Percentiles rank a stretch among this genome's conserved stretches.
Conservation (phyloP, 345 rosid species). For the Citrus maxima region DNA sequence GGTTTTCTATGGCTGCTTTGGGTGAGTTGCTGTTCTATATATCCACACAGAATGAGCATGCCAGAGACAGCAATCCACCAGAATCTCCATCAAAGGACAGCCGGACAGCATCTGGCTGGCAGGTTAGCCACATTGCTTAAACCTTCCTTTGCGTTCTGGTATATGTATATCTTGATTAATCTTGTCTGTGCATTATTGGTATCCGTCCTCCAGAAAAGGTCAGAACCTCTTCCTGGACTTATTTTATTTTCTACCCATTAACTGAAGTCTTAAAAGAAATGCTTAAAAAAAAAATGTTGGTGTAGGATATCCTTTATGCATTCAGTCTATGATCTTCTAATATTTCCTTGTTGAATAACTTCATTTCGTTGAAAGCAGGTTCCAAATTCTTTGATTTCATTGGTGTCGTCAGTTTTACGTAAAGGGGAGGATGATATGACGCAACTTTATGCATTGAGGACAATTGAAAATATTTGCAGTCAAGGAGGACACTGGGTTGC, state of each 20-base stretch:
- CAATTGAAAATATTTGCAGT: slow-evolving; percentile 92
- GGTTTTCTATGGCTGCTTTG: slow-evolving; percentile 96
- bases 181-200: neutral
- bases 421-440: slow-evolving; percentile 97
- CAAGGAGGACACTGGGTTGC: slow-evolving; percentile 88
- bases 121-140: slow-evolving; percentile 51
- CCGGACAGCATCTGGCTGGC: slow-evolving; percentile 73
- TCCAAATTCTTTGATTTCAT: slow-evolving; percentile 87
- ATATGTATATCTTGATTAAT: neutral
- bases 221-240: neutral
- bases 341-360: neutral
- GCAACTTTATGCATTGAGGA: slow-evolving; percentile 93
- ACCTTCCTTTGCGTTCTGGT: slow-evolving; percentile 1
- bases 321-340: neutral
- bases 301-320: slow-evolving; percentile 2
- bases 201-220: neutral
- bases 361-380: slow-evolving; percentile 50
- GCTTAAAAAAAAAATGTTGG: neutral
- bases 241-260: neutral
- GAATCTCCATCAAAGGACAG: slow-evolving; percentile 88
- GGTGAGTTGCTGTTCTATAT: slow-evolving; percentile 95
- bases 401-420: slow-evolving; percentile 81
- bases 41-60: slow-evolving; percentile 87
- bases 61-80: slow-evolving; percentile 49
- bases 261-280: neutral